Evolutionary conservation across 2,329 filamentous ascomycete genomes (phyloP), one percentile per base, ranked within the genome.

Genomic region (Claviceps pusilla): DNA sequence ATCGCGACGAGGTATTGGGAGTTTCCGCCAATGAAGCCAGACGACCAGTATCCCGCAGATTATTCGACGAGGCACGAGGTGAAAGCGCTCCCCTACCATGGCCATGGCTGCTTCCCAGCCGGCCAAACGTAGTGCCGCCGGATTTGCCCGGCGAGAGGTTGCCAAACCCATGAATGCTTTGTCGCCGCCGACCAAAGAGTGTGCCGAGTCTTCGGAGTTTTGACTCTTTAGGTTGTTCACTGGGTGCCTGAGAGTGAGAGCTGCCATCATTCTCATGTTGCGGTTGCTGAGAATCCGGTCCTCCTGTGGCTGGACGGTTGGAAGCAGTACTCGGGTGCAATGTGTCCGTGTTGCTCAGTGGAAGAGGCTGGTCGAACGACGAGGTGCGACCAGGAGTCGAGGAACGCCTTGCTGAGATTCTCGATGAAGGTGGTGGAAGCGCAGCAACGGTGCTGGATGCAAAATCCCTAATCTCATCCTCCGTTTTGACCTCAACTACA

Each of bases 401-500:
- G 0, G 74, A 73, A 53, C 66, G 72, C 42, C 72, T 65, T 0
- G 70, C 70, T 9, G 72, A 66, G 31, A 65, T 65, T 52, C 73
- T 71, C 48, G 71, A 72, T 45, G 56, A 71, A 14, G 62, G 57
- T 52, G 56, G 64, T 1, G 60, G 61, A 65, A 56, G 71, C n/a
- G 75, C 75, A 5, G 68, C 62, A 0, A 71, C 73, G 2, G 66
- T 69, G 54, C 67, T 71, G 7, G 71, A 66, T 0, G 70, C 72
- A 67, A 89, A 94, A 35, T 78, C 81, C 61, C 84, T 84, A 58
- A 98, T 91, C 71, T 98, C 93, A 64, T 86, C 86, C 19, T 83
- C 80, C 0, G 90, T 95, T 66, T 88, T 85, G 46, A 96, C 82
- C 65, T 95, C 93, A 51, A 98, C 75, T 61, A 97, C 76, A 9